These are phyloP conservation scores for Hanseniaspora vineae DNA, from an alignment of 805 yeast genomes.

Conservation along the genomic window DNA sequence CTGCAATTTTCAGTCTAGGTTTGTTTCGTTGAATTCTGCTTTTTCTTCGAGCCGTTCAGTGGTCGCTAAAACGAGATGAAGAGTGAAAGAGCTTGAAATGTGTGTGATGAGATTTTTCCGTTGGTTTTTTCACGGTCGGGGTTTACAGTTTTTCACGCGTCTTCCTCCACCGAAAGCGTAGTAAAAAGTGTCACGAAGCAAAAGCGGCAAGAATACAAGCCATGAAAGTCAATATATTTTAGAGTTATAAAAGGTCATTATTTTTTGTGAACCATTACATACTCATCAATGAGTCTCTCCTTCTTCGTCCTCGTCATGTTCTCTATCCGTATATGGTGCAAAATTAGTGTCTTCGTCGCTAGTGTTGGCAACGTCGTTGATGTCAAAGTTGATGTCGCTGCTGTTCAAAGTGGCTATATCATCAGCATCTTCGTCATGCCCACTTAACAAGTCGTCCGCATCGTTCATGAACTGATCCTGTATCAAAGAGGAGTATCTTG, in stretches of 20 bases:
- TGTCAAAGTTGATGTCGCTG: conserved; percentile 22
- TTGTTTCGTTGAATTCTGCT: neutral
- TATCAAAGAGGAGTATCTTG: conserved; percentile 21
- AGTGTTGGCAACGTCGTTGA: conserved; percentile 18
- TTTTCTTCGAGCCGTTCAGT: neutral
- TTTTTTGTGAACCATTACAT: neutral
- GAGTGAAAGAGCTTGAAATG: no score
- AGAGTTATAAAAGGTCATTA: no score
- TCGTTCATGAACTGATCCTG: conserved; percentile 25
- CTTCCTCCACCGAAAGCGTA: no score
- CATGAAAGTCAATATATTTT: no score
- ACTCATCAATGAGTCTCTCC: neutral
- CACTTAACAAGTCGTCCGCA: conserved; percentile 23
- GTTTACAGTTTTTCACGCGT: no score
- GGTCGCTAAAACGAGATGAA: no score
- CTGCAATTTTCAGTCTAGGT: neutral
- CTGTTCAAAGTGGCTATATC: conserved; percentile 32
- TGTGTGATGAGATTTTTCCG: no score
- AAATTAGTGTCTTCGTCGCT: conserved; percentile 11
- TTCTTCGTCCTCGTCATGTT: neutral
- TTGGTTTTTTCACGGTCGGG: no score
- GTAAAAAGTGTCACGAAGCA: no score
- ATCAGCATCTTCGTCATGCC: conserved; percentile 36
- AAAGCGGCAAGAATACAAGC: no score
- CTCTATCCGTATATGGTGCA: conserved; percentile 8